Percentiles rank a stretch among this genome's conserved stretches.
Conservation (phyloP, 1,284 basidiomycete genomes). For the Irpex rosettiformis region DNA sequence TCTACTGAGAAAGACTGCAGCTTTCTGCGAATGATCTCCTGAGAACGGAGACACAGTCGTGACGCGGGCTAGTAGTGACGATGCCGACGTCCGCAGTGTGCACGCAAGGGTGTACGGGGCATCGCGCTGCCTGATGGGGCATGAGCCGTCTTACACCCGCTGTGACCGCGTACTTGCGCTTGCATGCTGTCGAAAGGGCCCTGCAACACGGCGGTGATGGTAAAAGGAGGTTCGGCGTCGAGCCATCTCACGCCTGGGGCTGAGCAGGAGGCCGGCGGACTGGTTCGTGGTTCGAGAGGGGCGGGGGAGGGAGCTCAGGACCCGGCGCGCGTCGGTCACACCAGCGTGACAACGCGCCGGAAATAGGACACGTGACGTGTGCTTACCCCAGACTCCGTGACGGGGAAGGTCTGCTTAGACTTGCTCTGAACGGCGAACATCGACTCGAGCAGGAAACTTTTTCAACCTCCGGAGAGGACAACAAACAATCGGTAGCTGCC, state of each 20-base stretch:
- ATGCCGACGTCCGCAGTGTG: neutral
- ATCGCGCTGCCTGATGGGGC: neutral
- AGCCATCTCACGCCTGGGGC: too few relatives aligned
- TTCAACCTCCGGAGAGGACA: neutral
- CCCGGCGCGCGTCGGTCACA: neutral
- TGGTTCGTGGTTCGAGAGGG: too few relatives aligned
- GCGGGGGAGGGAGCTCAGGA: too few relatives aligned
- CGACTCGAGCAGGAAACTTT: neutral
- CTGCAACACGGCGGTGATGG: neutral
- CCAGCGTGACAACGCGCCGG: neutral
- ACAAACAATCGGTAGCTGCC: neutral
- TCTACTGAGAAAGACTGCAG: neutral
- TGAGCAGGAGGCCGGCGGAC: too few relatives aligned
- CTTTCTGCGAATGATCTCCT: neutral
- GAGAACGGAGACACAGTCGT: neutral
- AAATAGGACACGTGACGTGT: neutral
- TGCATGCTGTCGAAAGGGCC: neutral
- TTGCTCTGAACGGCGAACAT: neutral
- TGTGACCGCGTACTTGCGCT: neutral
- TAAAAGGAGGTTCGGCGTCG: too few relatives aligned
- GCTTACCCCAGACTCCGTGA: constrained; percentile 4
- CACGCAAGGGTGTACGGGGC: neutral
- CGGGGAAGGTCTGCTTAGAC: neutral
- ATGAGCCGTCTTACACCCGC: neutral
- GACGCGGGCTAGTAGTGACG: neutral